Evolutionary conservation across 305 asterid genomes (phyloP).

Genomic region (Solanum hybrid): DNA sequence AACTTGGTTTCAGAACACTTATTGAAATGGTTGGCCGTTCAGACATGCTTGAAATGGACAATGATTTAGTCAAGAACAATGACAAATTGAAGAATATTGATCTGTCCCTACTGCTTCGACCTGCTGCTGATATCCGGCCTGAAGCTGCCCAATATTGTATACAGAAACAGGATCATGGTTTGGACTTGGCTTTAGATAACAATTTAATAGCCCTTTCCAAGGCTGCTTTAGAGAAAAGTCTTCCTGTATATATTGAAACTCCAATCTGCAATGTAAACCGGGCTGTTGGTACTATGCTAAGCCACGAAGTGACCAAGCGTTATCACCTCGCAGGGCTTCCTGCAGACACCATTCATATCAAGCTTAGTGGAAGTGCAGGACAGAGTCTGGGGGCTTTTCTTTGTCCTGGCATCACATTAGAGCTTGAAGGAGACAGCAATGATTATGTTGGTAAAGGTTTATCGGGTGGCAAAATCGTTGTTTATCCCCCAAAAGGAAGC

Average conservation of each 20-base stretch:
- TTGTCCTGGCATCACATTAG: slow-evolving; percentile 84
- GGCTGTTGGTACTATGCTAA: slow-evolving; percentile 97
- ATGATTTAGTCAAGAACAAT: slow-evolving; percentile 51
- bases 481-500: slow-evolving; percentile 91
- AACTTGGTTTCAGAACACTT: slow-evolving; percentile 78
- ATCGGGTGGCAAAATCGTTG: slow-evolving; percentile 87
- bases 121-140: slow-evolving; percentile 96
- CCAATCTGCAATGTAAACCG: slow-evolving; percentile 86
- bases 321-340: slow-evolving; percentile 75
- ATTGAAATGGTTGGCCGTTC: slow-evolving; percentile 95
- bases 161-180: slow-evolving; percentile 95
- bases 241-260: slow-evolving; percentile 83
- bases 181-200: slow-evolving; percentile 95
- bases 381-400: slow-evolving; percentile 99
- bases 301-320: slow-evolving; percentile 89
- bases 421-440: slow-evolving; percentile 99
- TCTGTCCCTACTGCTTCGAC: slow-evolving; percentile 79
- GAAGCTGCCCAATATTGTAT: slow-evolving; percentile 93
- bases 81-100: slow-evolving; percentile 86
- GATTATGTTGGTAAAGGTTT: slow-evolving; percentile 98
- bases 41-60: slow-evolving; percentile 89
- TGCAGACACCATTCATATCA: slow-evolving; percentile 77
- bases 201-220: slow-evolving; percentile 53
- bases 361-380: slow-evolving; percentile 94
- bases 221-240: slow-evolving; percentile 67